Evolutionary conservation across 352 stramenopile genomes (phyloP), one percentile per base, ranked within the genome.

Genomic region (Phytophthora aleatoria): DNA sequence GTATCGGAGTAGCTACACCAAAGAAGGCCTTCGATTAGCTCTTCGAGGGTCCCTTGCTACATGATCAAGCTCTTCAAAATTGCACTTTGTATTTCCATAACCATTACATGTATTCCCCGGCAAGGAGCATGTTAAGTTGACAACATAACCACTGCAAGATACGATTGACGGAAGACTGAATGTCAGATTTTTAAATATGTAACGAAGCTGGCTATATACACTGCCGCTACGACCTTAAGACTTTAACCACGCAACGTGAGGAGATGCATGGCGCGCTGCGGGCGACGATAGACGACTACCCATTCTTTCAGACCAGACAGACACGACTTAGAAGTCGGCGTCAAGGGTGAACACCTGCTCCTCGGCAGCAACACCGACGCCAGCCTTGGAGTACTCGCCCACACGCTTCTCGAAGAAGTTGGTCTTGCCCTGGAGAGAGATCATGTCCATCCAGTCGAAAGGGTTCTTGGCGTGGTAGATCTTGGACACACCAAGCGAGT

Each of bases 381-480:
- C 97, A 31, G 94, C 94, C 82, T 99, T 99, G 70, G 94, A 91
- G 86, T 99, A 99, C 81, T 99, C 98, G 67, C 97, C 96, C 26
- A 99, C 97, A 54, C 97, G 87, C 85, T 99, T 99, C 79, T 98
- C 95, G 69, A 98, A 98, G 61, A 98, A 98, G 81, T 98, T 99
- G 60, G 96, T 98, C 83, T 99, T 99, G 62, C 97, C 97, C 73
- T 99, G 92, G 24, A 99, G 83, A 35, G 90, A 98, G 71, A 99
- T 99, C 84, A 99, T 98, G 70, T 99, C 97, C 98, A 99, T 99
- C 97, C 97, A 99, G 74, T 99, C 97, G 73, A 99, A 99, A 16
- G 97, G 97, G 77, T 99, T 99, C 41, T 79, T 74, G 9, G 81
- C 83, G 61, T 95, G 85, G 86, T 98, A 99, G 72, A 97, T 79